Base-by-base conservation (phyloP, 805 yeast genomes). In the Zygosaccharomyces kombuchaensis region DNA sequence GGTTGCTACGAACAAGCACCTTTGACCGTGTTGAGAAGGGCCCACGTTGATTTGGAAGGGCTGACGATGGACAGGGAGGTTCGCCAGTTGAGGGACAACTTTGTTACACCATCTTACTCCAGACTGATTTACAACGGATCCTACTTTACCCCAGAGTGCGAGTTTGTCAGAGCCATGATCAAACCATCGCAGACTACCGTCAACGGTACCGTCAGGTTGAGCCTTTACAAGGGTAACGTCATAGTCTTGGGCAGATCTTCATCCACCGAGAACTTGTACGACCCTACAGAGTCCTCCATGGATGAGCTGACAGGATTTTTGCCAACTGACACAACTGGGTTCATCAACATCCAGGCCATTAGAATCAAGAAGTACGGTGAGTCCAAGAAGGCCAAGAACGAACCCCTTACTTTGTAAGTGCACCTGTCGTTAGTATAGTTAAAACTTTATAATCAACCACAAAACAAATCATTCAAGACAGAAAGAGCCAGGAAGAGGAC, bases 1-100 rank as follows among this genome's bases (percentile, higher is more conserved):
- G 99, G 99, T 49, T 93, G 99, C 77, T 93, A 93, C 76, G 99
- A 93, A 75, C 95, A 98, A 54, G 99, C 99, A 57, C 99, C 98
- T 70, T 81, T 93, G 62, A 91, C 99, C 51, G 68, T 93, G 52
- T 82, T 93, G 72, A 88, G 99, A 80, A 70, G 80, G 46, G 87
- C 98, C 39, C 99, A 93, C 71, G 81, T 93, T 67, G 99, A 93
- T 69, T 75, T 93, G 60, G 99, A 93, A 76, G 99, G 99, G 62
- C 82, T 93, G 62, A 91, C 96, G 34, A 74, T 93, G 62, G 99
- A 93, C 73, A 85, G 97, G 72, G 99, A 93, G 74, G 98, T 93
- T 54, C 84, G 99, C 70, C 89, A 93, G 51, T 76, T 93, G 68
- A 88, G 99, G 78, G 99, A 93, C 72, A 83, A 81, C 58, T 93